Conservation (phyloP, 2,329 filamentous ascomycete genomes). For the Trichoderma lentiforme region DNA sequence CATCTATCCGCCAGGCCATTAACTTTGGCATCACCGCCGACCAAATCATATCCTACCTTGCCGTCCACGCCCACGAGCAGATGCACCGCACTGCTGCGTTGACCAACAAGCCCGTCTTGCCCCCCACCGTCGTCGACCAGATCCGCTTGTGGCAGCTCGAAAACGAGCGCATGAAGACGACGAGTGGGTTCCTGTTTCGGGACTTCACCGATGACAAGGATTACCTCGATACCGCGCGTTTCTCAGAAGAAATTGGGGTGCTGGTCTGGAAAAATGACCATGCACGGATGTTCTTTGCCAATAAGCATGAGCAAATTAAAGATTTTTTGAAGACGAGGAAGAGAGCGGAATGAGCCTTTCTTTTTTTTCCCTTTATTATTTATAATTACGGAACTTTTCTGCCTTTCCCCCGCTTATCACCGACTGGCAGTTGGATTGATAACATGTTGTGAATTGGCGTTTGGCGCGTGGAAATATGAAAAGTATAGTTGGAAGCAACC, state of each 20-base stretch:
- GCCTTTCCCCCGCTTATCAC: neutral
- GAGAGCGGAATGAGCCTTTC: slow-evolving; percentile 39
- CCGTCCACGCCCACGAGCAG: slow-evolving; percentile 90
- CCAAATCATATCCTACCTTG: slow-evolving; percentile 91
- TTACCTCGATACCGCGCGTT: slow-evolving; percentile 67
- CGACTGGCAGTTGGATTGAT: neutral
- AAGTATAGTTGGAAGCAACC: neutral
- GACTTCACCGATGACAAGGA: slow-evolving; percentile 74
- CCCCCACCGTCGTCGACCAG: slow-evolving; percentile 95
- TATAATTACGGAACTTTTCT: neutral
- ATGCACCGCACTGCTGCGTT: slow-evolving; percentile 67
- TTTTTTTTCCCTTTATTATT: neutral
- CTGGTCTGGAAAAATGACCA: slow-evolving; percentile 80
- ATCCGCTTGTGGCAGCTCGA: slow-evolving; percentile 97
- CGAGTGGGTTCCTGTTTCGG: slow-evolving; percentile 79
- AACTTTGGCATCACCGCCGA: slow-evolving; percentile 87
- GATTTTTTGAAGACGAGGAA: slow-evolving; percentile 71
- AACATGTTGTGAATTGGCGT: neutral
- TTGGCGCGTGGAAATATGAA: neutral
- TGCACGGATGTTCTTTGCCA: slow-evolving; percentile 86
- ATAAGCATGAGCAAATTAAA: slow-evolving; percentile 81
- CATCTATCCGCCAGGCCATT: slow-evolving; percentile 84
- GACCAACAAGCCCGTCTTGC: slow-evolving; percentile 68
- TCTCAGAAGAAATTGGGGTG: slow-evolving; percentile 89
- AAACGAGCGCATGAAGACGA: slow-evolving; percentile 87